Evolutionary conservation across 2,329 filamentous ascomycete genomes (phyloP).

Genomic region (Aureobasidium sp.): DNA sequence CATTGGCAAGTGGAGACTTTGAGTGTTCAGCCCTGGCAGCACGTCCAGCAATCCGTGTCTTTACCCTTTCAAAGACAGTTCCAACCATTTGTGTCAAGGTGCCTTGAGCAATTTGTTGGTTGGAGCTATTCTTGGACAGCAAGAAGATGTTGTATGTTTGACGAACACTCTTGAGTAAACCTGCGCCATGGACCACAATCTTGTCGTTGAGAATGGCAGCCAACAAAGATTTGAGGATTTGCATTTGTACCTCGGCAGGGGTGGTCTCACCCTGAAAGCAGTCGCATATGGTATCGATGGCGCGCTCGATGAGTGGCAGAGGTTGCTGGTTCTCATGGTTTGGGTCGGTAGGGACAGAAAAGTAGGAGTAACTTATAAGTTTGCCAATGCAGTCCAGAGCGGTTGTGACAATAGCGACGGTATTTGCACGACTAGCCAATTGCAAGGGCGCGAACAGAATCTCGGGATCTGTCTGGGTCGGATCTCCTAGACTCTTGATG

Average conservation of each 20-base stretch:
- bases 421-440: constrained; percentile 79
- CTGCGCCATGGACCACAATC: constrained; percentile 94
- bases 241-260: constrained; percentile 82
- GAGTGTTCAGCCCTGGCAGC: constrained; percentile 61
- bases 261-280: constrained; percentile 98
- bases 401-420: constrained; percentile 76
- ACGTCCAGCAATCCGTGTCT: constrained; percentile 77
- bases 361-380: constrained; percentile 97
- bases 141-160: constrained; percentile 99
- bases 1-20: constrained; percentile 36
- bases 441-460: constrained; percentile 86
- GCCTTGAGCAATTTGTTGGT: constrained; percentile 95
- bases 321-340: constrained; percentile 20
- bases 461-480: constrained; percentile 78
- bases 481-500: constrained; percentile 72
- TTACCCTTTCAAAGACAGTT: constrained; percentile 94
- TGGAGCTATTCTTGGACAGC: constrained; percentile 84
- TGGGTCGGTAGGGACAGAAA: constrained; percentile 60
- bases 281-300: constrained; percentile 98
- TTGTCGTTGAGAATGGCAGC: constrained; percentile 97
- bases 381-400: constrained; percentile 98
- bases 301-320: constrained; percentile 84
- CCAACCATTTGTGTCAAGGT: constrained; percentile 98
- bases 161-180: constrained; percentile 89
- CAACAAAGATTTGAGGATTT: constrained; percentile 94